Conservation (phyloP, 495 filamentous ascomycete species). For the Margaritispora aquatica region DNA sequence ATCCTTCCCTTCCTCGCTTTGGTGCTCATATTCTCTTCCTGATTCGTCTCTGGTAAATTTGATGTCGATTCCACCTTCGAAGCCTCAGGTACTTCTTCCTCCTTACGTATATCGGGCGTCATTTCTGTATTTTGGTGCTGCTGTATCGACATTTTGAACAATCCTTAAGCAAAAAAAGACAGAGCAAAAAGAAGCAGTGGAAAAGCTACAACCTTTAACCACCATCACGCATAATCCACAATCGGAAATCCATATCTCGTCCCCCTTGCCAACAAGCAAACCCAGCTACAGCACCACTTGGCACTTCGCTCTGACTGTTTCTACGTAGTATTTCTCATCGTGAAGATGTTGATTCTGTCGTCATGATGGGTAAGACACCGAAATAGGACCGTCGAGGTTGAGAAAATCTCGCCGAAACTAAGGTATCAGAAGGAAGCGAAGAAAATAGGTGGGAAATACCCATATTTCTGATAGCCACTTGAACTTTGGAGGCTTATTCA, state of each 20-base stretch:
- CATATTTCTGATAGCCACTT: constrained; percentile 1
- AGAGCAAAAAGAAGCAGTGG: background rate
- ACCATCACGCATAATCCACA: background rate
- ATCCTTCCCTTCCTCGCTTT: constrained; percentile 25
- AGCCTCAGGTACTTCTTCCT: background rate
- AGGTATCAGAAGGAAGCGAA: background rate
- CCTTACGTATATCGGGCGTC: background rate
- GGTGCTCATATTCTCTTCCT: constrained; percentile 5
- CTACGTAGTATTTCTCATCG: background rate
- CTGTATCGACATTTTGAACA: background rate
- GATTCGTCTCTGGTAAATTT: constrained; percentile 1
- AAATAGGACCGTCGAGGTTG: constrained; percentile 7
- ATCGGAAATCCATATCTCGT: background rate
- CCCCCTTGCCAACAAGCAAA: background rate
- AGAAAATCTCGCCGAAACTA: constrained; percentile 6
- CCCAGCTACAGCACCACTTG: background rate
- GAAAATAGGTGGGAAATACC: constrained; percentile 8
- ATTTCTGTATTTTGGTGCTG: background rate
- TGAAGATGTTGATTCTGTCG: constrained; percentile 1
- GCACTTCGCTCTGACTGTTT: background rate
- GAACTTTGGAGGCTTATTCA: background rate
- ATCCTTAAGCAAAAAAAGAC: background rate
- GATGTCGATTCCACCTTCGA: background rate
- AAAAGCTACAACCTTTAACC: background rate
- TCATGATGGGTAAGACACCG: constrained; percentile 6